These are phyloP conservation scores for Fusarium dlaminii DNA, from an alignment of 2,329 filamentous ascomycete genomes.

Conservation along the genomic window DNA sequence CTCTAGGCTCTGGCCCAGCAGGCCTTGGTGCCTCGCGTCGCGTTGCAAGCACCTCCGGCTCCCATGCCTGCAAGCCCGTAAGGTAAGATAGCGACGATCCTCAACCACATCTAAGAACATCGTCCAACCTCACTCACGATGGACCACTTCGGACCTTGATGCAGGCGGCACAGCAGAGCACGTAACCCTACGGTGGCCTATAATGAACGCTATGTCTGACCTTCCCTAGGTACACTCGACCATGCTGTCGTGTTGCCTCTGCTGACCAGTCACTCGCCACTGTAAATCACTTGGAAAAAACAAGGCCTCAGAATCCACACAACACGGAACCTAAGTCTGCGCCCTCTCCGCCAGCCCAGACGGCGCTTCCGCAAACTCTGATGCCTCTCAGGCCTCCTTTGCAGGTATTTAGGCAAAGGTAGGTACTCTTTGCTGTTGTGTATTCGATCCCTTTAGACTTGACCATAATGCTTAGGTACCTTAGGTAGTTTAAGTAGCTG, in stretches of 20 bases:
- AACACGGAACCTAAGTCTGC: background rate
- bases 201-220: background rate
- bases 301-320: background rate
- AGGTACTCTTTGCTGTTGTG: background rate
- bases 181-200: slow-evolving; percentile 2
- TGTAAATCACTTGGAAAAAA: background rate
- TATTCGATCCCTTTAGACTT: background rate
- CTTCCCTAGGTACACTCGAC: background rate
- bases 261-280: slow-evolving; percentile 19
- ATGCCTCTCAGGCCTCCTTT: background rate
- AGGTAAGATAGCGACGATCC: slow-evolving; percentile 24
- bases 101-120: slow-evolving; percentile 23
- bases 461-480: background rate
- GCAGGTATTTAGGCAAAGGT: background rate
- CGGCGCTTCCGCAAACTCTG: slow-evolving; percentile 10
- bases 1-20: slow-evolving; percentile 17
- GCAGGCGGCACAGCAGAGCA: slow-evolving; percentile 22
- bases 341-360: slow-evolving; percentile 9
- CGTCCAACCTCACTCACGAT: slow-evolving; percentile 25
- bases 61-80: slow-evolving; percentile 14
- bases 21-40: slow-evolving; percentile 36
- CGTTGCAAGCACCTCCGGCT: slow-evolving; percentile 18
- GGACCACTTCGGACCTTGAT: slow-evolving; percentile 22
- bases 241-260: slow-evolving; percentile 2
- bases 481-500: background rate